Evolutionary conservation across 441 rosid genomes (phyloP).

Genomic region (Corymbia calophylla): DNA sequence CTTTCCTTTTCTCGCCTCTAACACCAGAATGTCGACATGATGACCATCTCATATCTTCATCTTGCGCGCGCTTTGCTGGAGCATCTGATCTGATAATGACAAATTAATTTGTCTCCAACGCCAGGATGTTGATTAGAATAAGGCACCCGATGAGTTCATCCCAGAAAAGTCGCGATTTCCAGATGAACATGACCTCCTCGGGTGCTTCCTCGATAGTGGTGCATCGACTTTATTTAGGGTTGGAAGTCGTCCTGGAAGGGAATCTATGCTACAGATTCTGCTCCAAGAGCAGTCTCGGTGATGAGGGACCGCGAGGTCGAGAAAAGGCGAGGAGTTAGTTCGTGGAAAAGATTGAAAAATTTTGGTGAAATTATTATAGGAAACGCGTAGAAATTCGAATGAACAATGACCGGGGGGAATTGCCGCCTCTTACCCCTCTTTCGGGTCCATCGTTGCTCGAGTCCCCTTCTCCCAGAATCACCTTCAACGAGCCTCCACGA

Average conservation of each 20-base stretch:
- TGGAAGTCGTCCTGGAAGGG: background rate
- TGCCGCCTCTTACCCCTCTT: background rate
- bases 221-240: background rate
- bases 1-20: background rate
- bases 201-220: background rate
- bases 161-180: background rate
- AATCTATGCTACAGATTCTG: background rate
- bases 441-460: background rate
- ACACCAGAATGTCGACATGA: background rate
- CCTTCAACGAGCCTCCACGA: background rate
- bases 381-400: background rate
- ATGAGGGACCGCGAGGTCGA: background rate
- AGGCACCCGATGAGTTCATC: background rate
- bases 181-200: background rate
- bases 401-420: accelerated
- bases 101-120: background rate
- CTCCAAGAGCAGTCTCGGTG: background rate
- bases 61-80: background rate
- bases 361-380: background rate
- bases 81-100: background rate
- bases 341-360: background rate
- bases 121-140: background rate
- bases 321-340: background rate
- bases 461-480: background rate
- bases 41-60: background rate